Percentiles rank a stretch among this genome's conserved stretches.
These are phyloP conservation scores for Ustilago loliicola DNA, from an alignment of 1,284 basidiomycete species.

Conservation along the genomic window DNA sequence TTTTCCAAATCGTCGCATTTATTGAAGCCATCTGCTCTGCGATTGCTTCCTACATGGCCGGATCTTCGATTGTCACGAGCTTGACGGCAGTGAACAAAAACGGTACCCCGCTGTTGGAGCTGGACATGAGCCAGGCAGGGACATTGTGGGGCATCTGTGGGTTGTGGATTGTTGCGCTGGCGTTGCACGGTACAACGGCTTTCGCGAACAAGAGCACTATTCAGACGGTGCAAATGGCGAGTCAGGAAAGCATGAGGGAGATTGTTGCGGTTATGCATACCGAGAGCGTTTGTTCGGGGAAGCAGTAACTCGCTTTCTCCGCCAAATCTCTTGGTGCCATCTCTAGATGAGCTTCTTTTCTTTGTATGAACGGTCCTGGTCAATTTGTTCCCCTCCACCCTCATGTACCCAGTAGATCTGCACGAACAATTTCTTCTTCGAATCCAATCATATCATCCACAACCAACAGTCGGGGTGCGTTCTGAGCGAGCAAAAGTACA, in stretches of 20 bases:
- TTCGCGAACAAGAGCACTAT: constrained; percentile 49
- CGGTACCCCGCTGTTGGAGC: constrained; percentile 31
- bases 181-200: constrained; percentile 37
- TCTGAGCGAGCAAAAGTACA: constrained; percentile 12
- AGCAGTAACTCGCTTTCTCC: constrained; percentile 16
- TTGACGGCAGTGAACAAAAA: constrained; percentile 19
- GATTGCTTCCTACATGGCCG: constrained; percentile 46
- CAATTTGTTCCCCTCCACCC: neutral
- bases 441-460: neutral
- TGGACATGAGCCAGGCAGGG: constrained; percentile 48
- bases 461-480: neutral
- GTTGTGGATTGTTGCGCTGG: constrained; percentile 42
- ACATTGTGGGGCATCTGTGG: constrained; percentile 54
- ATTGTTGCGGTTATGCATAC: constrained; percentile 52
- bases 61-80: constrained; percentile 32
- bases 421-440: constrained; percentile 7
- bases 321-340: neutral
- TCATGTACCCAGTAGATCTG: neutral
- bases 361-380: constrained; percentile 15
- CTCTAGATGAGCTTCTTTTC: neutral
- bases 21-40: constrained; percentile 50
- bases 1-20: constrained; percentile 49
- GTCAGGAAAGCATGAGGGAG: constrained; percentile 43
- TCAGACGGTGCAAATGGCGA: constrained; percentile 44
- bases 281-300: constrained; percentile 44